Conservation (phyloP, 345 rosid genomes). For the Balakata baccata region DNA sequence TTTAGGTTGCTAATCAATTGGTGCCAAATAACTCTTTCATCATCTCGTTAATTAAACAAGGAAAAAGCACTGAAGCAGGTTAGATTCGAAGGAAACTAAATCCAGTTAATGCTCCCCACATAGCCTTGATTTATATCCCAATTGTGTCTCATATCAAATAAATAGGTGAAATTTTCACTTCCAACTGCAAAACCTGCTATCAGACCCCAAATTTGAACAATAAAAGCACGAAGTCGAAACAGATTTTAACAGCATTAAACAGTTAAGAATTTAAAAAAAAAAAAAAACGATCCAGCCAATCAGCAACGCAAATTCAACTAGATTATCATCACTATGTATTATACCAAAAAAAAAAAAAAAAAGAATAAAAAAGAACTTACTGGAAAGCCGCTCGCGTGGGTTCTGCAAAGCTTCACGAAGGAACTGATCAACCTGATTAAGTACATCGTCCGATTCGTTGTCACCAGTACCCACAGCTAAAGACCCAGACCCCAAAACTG, state of each 20-base stretch:
- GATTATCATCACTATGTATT: background rate
- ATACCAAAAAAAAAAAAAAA: background rate
- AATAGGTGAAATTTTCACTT: background rate
- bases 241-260: background rate
- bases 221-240: background rate
- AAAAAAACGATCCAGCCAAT: background rate
- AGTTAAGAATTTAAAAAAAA: background rate
- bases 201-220: background rate
- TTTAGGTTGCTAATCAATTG: background rate
- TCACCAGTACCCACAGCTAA: conserved; percentile 16
- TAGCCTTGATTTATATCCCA: background rate
- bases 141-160: background rate
- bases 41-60: background rate
- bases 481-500: conserved; percentile 6
- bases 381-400: conserved; percentile 79
- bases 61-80: background rate
- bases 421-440: conserved; percentile 67
- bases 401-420: conserved; percentile 73
- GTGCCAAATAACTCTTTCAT: background rate
- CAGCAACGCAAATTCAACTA: background rate
- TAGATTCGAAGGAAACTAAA: background rate
- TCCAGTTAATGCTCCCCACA: background rate
- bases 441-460: conserved; percentile 36
- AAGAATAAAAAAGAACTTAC: conserved; percentile 36
- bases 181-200: background rate